Conservation (phyloP, 768 basidiomycete genomes). For the Hygrophorus russula region DNA sequence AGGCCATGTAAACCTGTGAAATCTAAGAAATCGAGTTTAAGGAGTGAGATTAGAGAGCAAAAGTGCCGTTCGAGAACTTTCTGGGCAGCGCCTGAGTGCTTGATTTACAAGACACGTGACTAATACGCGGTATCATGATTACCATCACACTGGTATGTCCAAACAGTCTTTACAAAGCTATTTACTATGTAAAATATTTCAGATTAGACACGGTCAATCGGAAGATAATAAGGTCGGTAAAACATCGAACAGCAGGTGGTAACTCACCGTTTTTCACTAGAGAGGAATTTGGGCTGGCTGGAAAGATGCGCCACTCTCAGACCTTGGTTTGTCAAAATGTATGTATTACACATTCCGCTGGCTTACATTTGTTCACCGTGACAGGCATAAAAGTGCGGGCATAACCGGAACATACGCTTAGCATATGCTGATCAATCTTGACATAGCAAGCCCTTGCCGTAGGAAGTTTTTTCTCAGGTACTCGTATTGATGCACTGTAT, state of each 20-base stretch:
- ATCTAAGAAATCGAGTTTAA: not conserved
- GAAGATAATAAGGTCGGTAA: too few relatives aligned
- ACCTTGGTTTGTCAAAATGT: slow-evolving; percentile 39
- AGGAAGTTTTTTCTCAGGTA: slow-evolving; percentile 39
- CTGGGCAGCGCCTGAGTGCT: too few relatives aligned
- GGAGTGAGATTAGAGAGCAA: not conserved
- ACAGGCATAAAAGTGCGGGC: too few relatives aligned
- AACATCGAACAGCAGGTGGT: too few relatives aligned
- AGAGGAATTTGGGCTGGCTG: slow-evolving; percentile 61
- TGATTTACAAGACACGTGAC: too few relatives aligned
- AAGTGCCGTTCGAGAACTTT: too few relatives aligned
- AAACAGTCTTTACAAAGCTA: too few relatives aligned
- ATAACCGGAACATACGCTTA: not conserved
- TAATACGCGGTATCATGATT: too few relatives aligned
- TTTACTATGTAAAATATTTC: too few relatives aligned
- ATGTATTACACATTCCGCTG: not conserved
- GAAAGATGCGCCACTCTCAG: slow-evolving; percentile 64
- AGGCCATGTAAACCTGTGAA: not conserved
- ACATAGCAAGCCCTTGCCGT: slow-evolving; percentile 51
- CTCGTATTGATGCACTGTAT: slow-evolving; percentile 45
- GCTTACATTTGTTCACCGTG: too few relatives aligned
- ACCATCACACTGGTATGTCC: too few relatives aligned
- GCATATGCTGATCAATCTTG: not conserved
- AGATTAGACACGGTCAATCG: too few relatives aligned
- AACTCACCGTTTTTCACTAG: slow-evolving; percentile 12